Conservation (phyloP, 495 filamentous ascomycete species). For the Neurospora sp. region DNA sequence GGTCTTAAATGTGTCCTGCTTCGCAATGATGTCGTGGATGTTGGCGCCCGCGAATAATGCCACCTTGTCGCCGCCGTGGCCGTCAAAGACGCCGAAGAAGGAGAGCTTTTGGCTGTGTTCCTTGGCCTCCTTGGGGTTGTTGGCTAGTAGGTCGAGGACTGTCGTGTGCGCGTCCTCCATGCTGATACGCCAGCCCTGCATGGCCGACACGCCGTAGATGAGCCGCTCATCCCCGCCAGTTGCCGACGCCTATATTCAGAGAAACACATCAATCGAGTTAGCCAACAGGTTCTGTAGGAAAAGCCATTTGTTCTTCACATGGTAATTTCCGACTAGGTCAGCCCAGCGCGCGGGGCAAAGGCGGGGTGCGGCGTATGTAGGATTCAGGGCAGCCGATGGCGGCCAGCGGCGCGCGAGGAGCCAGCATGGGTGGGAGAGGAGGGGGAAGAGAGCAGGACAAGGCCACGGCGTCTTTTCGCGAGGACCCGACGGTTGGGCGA, state of each 20-base stretch:
- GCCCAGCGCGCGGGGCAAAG: background rate
- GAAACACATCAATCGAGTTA: conserved; percentile 7
- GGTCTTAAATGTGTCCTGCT: conserved; percentile 84
- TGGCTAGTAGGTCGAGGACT: conserved; percentile 73
- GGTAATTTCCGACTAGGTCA: background rate
- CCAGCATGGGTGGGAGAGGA: background rate
- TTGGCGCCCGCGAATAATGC: conserved; percentile 87
- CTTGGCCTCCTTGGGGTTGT: conserved; percentile 45
- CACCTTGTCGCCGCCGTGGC: conserved; percentile 94
- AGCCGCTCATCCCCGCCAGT: conserved; percentile 88
- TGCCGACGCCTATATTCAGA: conserved; percentile 57
- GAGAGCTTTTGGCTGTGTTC: conserved; percentile 64
- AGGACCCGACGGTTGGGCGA: background rate
- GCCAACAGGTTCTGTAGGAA: background rate
- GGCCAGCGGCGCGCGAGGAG: conserved; percentile 1
- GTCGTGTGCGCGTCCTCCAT: conserved; percentile 96
- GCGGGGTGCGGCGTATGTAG: background rate
- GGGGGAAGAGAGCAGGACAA: background rate
- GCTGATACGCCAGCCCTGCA: conserved; percentile 99
- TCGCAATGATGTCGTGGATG: conserved; percentile 85
- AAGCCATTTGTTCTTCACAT: background rate
- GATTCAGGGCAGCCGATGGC: conserved; percentile 3
- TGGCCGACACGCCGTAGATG: conserved; percentile 87
- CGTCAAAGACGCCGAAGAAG: conserved; percentile 97
- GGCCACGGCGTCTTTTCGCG: background rate